Conservation (phyloP, 108 stramenopile genomes). For the Bacterosira constricta region DNA sequence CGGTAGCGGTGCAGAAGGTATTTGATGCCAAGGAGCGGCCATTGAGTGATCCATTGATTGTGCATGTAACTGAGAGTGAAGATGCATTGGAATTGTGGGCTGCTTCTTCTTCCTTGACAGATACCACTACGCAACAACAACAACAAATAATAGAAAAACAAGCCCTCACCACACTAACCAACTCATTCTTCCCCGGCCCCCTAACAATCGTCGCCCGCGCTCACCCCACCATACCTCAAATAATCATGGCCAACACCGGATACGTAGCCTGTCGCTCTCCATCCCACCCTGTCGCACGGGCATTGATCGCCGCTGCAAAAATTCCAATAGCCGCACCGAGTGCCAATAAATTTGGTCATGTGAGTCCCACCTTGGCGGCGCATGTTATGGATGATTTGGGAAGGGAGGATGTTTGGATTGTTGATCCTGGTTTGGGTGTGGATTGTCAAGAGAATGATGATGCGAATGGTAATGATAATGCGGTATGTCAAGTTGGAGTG, state of each 20-base stretch:
- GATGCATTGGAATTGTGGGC: conserved; percentile 79
- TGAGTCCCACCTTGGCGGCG: conserved; percentile 89
- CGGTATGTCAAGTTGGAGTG: conserved; percentile 70
- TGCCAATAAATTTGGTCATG: conserved; percentile 98
- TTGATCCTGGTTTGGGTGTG: conserved; percentile 55
- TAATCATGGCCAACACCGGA: conserved; percentile 93
- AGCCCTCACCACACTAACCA: conserved; percentile 56
- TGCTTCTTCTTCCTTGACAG: conserved; percentile 35
- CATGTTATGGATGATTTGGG: conserved; percentile 97
- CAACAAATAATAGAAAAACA: conserved; percentile 36
- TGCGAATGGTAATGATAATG: conserved; percentile 2
- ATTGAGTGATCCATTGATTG: conserved; percentile 94
- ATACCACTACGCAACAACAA: conserved; percentile 4
- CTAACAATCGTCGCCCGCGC: conserved; percentile 91
- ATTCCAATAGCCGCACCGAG: conserved; percentile 98
- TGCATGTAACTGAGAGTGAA: conserved; percentile 79
- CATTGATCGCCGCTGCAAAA: conserved; percentile 71
- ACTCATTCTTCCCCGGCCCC: conserved; percentile 94
- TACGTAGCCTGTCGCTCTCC: conserved; percentile 97
- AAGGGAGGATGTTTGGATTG: conserved; percentile 82
- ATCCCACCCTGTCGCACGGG: conserved; percentile 83
- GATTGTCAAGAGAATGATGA: background rate
- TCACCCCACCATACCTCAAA: conserved; percentile 66
- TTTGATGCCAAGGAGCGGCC: conserved; percentile 96
- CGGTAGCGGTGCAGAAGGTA: conserved; percentile 79